Conservation (phyloP, 2,329 filamentous ascomycete species). For the Penicillium sp. region DNA sequence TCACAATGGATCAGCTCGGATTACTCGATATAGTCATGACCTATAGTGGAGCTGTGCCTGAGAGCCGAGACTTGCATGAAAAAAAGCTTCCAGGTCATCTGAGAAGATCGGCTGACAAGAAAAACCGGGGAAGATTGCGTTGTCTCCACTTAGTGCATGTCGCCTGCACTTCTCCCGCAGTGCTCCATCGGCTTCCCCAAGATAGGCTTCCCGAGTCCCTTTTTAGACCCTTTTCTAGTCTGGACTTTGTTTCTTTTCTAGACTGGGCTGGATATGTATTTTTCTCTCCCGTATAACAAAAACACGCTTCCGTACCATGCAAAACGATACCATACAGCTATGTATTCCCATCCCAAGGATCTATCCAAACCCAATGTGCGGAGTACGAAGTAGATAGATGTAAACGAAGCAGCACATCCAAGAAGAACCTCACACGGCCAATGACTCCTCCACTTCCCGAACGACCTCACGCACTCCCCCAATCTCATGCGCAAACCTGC, state of each 20-base stretch:
- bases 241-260: background rate
- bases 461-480: constrained; percentile 71
- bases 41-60: background rate
- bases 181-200: constrained; percentile 17
- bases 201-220: constrained; percentile 25
- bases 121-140: background rate
- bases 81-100: constrained; percentile 11
- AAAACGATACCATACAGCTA: constrained; percentile 19
- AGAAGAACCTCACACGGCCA: constrained; percentile 15
- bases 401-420: too few species aligned
- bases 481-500: constrained; percentile 77
- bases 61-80: background rate
- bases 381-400: background rate
- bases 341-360: background rate
- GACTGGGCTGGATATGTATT: background rate
- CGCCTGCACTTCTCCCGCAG: too few species aligned
- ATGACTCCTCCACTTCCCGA: constrained; percentile 62
- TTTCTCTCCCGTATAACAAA: constrained; percentile 21
- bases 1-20: background rate
- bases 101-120: constrained; percentile 8
- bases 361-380: background rate
- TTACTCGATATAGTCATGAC: background rate
- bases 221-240: background rate
- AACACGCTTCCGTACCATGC: constrained; percentile 21
- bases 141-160: background rate